A percentile compares a stretch with the other conserved stretches of the same genome.
phyloP scores from a whole-genome alignment of 169 alveolate species.

The Eimeria brunetti region DNA sequence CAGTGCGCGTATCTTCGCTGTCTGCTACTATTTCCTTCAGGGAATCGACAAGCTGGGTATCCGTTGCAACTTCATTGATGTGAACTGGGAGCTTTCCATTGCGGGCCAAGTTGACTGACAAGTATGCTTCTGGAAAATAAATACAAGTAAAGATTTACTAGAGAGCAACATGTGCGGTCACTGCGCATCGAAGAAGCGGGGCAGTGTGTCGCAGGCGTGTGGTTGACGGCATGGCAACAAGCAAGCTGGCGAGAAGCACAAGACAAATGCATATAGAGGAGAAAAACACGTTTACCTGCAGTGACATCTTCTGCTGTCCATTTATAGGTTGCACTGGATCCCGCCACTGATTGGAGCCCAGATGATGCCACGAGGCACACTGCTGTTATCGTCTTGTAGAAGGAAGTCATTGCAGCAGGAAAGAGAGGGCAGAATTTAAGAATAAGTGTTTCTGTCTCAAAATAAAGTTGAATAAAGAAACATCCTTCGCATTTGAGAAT shows the following conservation, averaged over 20 bases:
- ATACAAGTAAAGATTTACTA: not conserved
- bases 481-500: not conserved
- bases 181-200: not conserved
- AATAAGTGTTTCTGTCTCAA: too few species aligned
- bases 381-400: not conserved
- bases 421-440: not conserved
- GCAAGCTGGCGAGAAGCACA: not conserved
- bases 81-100: too few species aligned
- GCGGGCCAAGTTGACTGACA: too few species aligned
- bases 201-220: not conserved
- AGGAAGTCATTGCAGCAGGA: not conserved
- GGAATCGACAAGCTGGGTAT: not conserved
- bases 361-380: not conserved
- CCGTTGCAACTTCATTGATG: not conserved
- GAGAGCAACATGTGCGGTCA: not conserved
- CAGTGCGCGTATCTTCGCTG: not conserved
- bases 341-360: not conserved
- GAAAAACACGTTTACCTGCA: not conserved
- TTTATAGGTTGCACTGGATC: not conserved
- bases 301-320: not conserved
- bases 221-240: not conserved
- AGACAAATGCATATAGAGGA: not conserved
- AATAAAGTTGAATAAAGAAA: too few species aligned
- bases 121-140: too few species aligned
- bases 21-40: not conserved